Evolutionary conservation across 1,139 yeast genomes (phyloP), one percentile per base, ranked within the genome.

Genomic region (Hemisphaericaspora lyxosophila): DNA sequence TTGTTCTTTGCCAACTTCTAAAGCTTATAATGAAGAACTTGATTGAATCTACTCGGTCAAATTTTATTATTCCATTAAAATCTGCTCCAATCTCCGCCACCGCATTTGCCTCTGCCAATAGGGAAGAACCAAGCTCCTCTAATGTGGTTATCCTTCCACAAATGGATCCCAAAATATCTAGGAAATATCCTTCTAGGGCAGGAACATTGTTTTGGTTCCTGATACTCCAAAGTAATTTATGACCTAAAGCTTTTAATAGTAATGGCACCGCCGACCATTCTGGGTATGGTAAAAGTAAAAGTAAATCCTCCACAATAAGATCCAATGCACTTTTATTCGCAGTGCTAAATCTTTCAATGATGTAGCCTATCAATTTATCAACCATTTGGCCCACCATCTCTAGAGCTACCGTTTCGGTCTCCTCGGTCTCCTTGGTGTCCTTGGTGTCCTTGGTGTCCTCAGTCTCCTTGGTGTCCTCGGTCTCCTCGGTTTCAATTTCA

Each of bases 211-310:
- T 35, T 26, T 26, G 33, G n/a, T 22, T 31, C 5, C 15, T 28
- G 26, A 44, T 19, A 13, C 15, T 14, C 16, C 17, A 26, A 17
- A 40, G 19, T 25, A 45, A 23, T n/a, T 12, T 19, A 7, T 26
- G 22, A 5, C 38, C 17, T 7, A 43, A 29, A 7, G 40, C 35
- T 6, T 30, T 18, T 16, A 45, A 31, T 2, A 46, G 19, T 11
- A 35, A 31, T 9, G 78, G 85, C 0, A 81, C 66, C 0, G 77
- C 76, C 0, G 86, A 69, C 78, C 83, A 85, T 40, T 79, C 82
- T 0, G 88, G 85, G 12, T 56, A 58, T 3, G 63, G 54, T 3
- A 83, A 50, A 38, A 83, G 59, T 0, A 51, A 47, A 5, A 78
- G 44, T 23, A 85, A 59, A 49, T 86, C 95, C 29, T 74, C 76